These are phyloP conservation scores for Cystobasidiaceae sp. DNA, from an alignment of 1,284 basidiomycete genomes.

Conservation along the genomic window DNA sequence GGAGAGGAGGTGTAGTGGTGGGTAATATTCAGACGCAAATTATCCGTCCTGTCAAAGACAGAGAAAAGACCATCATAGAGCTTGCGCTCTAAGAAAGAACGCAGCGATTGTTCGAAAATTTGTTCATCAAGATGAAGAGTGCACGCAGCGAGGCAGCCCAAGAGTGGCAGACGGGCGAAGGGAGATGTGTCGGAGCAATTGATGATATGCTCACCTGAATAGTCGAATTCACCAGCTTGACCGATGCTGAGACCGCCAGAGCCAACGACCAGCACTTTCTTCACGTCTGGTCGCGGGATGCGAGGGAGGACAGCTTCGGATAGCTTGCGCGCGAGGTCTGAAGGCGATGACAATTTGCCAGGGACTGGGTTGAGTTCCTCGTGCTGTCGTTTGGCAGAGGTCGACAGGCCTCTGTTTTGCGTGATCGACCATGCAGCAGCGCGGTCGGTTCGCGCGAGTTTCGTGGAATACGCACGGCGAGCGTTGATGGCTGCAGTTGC, in stretches of 20 bases:
- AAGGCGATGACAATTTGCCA: constrained; percentile 54
- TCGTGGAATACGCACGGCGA: no score
- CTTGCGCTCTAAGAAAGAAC: constrained; percentile 24
- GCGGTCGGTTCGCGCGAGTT: no score
- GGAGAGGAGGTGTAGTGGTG: background rate
- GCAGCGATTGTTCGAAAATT: constrained; percentile 29
- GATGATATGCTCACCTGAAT: constrained; percentile 61
- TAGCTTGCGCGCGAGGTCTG: constrained; percentile 81
- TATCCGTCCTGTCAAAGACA: constrained; percentile 27
- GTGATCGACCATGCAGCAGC: constrained; percentile 1
- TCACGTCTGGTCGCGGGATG: constrained; percentile 77
- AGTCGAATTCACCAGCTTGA: constrained; percentile 99
- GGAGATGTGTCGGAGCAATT: background rate
- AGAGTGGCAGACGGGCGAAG: background rate
- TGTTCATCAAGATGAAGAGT: no score
- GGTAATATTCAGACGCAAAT: constrained; percentile 16
- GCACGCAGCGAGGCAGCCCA: no score
- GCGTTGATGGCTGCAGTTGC: no score
- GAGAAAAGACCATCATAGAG: constrained; percentile 11
- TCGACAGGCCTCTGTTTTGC: no score
- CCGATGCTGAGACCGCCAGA: constrained; percentile 95
- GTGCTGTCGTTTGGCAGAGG: background rate
- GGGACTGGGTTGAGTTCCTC: constrained; percentile 3
- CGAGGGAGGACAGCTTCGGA: constrained; percentile 86
- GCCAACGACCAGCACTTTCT: constrained; percentile 94